Evolutionary conservation across 495 filamentous ascomycete genomes (phyloP).

Genomic region (Paragyromitra xinjiangensis): DNA sequence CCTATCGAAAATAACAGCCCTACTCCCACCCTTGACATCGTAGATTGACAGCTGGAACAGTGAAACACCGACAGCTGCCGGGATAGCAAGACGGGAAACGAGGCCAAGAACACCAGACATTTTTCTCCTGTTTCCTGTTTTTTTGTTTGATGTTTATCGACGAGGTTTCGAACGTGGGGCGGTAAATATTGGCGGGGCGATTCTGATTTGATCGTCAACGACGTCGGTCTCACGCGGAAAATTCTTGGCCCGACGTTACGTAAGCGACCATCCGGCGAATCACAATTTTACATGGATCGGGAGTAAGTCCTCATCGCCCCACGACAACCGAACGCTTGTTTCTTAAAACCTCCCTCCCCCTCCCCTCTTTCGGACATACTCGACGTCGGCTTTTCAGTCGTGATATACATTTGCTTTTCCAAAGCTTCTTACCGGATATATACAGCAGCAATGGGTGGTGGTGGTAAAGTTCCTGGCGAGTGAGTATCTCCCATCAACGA

Average conservation of each 20-base stretch:
- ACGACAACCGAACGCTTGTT: not conserved
- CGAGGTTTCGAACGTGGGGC: constrained; percentile 11
- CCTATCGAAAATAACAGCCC: constrained; percentile 98
- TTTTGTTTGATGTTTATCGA: constrained; percentile 17
- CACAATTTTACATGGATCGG: constrained; percentile 17
- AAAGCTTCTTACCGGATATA: constrained; percentile 11
- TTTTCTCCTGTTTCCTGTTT: constrained; percentile 51
- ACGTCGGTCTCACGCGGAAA: constrained; percentile 49
- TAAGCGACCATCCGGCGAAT: constrained; percentile 26
- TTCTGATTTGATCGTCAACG: constrained; percentile 59
- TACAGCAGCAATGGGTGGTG: constrained; percentile 73
- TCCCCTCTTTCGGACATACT: constrained; percentile 3
- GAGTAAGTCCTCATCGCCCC: constrained; percentile 7
- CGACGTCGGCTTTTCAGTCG: constrained; percentile 9
- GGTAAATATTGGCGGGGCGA: constrained; percentile 56
- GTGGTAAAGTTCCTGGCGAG: constrained; percentile 71
- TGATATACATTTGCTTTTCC: constrained; percentile 46
- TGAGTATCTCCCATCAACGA: constrained; percentile 63
- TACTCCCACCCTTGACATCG: constrained; percentile 92
- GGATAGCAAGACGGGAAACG: constrained; percentile 76
- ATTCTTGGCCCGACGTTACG: constrained; percentile 28
- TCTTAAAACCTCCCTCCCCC: constrained; percentile 55
- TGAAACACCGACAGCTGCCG: constrained; percentile 69
- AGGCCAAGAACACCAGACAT: constrained; percentile 63
- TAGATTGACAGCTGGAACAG: constrained; percentile 82